phyloP scores from a whole-genome alignment of 106 monocot genomes.

The Hemerocallis citrina region DNA sequence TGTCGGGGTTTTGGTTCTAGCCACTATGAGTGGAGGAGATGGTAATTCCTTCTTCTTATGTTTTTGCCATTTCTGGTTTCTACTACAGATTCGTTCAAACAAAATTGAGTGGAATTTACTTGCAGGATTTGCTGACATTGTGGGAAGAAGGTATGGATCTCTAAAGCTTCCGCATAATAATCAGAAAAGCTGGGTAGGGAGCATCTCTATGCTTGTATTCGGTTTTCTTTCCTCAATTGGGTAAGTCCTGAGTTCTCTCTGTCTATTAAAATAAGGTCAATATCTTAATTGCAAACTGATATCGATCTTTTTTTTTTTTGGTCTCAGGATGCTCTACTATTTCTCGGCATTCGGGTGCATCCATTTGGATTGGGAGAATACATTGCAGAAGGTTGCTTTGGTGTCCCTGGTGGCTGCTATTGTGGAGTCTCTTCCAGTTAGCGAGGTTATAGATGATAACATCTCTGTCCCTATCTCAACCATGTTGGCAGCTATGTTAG shows the following conservation, averaged over 20 bases:
- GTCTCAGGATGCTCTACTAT: slow-evolving; percentile 73
- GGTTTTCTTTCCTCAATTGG: slow-evolving; percentile 70
- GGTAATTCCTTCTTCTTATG: slow-evolving; percentile 33
- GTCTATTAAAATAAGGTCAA: too few relatives aligned
- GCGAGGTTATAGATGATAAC: slow-evolving; percentile 68
- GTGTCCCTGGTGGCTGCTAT: slow-evolving; percentile 54
- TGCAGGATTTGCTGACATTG: slow-evolving; percentile 89
- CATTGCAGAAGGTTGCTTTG: slow-evolving; percentile 45
- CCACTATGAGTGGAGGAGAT: slow-evolving; percentile 98
- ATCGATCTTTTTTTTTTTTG: not conserved
- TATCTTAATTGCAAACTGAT: slow-evolving; percentile 15
- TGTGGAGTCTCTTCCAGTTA: slow-evolving; percentile 74
- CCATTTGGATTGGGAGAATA: slow-evolving; percentile 27
- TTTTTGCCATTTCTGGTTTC: not conserved
- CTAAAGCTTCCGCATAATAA: slow-evolving; percentile 79
- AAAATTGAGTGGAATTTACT: not conserved
- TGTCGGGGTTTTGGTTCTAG: slow-evolving; percentile 53
- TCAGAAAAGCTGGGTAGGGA: slow-evolving; percentile 91
- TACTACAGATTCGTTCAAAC: not conserved
- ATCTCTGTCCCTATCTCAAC: slow-evolving; percentile 67
- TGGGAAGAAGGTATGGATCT: slow-evolving; percentile 74
- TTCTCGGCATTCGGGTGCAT: slow-evolving; percentile 57
- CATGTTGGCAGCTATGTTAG: slow-evolving; percentile 40
- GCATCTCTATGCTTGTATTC: slow-evolving; percentile 80
- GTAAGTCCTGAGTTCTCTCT: slow-evolving; percentile 34